phyloP scores from a whole-genome alignment of 345 rosid genomes.

The Noccaea bulbosa region DNA sequence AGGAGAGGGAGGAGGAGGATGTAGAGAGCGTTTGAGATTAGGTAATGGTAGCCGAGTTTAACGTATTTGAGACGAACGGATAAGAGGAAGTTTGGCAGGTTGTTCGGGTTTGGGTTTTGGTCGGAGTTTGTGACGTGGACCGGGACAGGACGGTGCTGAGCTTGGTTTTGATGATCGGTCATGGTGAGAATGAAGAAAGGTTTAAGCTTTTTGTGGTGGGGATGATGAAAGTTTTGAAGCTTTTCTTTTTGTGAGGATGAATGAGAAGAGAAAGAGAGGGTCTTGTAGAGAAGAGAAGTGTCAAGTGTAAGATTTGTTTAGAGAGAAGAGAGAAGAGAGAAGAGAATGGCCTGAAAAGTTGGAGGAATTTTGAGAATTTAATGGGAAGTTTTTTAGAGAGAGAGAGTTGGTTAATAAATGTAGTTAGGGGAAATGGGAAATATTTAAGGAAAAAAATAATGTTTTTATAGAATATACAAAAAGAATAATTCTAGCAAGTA shows the following conservation, averaged over 20 bases:
- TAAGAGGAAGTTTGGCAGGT: conserved; percentile 69
- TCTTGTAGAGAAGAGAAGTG: conserved; percentile 37
- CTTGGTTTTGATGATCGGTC: conserved; percentile 25
- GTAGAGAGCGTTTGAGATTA: conserved; percentile 78
- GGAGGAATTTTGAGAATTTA: conserved; percentile 41
- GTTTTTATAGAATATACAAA: neutral
- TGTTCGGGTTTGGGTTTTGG: conserved; percentile 43
- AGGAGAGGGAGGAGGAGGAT: conserved; percentile 60
- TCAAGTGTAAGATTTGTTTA: conserved; percentile 20
- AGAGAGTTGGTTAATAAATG: conserved; percentile 26
- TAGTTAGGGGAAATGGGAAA: conserved; percentile 30
- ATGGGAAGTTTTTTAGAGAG: conserved; percentile 33
- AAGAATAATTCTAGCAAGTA: neutral
- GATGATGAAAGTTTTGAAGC: neutral
- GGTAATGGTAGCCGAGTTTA: conserved; percentile 81
- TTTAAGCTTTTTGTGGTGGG: neutral
- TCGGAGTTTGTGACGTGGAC: conserved; percentile 49
- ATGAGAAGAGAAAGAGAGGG: conserved; percentile 8
- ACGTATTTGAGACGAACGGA: conserved; percentile 78
- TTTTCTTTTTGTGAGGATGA: conserved; percentile 20
- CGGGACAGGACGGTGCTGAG: conserved; percentile 22
- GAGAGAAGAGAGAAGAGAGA: neutral
- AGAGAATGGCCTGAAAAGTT: conserved; percentile 33
- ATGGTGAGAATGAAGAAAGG: conserved; percentile 3
- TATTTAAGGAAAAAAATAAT: conserved; percentile 22